Percentiles rank a stretch among this genome's conserved stretches.
Conservation (phyloP, 768 basidiomycete genomes). For the Infundibulicybe gibba region DNA sequence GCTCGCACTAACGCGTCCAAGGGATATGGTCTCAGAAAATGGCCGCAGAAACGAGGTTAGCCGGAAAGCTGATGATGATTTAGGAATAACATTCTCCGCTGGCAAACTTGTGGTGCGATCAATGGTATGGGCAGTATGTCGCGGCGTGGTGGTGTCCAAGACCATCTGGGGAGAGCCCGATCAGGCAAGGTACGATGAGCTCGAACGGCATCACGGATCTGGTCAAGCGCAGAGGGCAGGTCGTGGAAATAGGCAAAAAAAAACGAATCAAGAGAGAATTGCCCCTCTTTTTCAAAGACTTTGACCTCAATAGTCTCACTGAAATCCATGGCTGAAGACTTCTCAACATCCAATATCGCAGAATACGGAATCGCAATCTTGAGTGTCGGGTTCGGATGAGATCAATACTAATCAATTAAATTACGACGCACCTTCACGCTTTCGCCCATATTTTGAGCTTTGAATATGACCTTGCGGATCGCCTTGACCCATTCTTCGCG, state of each 20-base stretch:
- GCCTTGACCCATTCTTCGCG: slow-evolving; percentile 96
- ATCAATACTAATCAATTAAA: not conserved
- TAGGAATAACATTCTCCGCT: slow-evolving; percentile 23
- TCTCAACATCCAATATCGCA: slow-evolving; percentile 84
- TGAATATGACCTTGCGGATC: slow-evolving; percentile 91
- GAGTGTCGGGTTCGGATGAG: not conserved
- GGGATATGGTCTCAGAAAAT: slow-evolving; percentile 49
- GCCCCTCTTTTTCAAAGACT: slow-evolving; percentile 79
- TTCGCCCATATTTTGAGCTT: slow-evolving; percentile 94
- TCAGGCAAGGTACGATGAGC: slow-evolving; percentile 40
- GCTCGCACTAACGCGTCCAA: slow-evolving; percentile 19
- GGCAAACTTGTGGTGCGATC: slow-evolving; percentile 41
- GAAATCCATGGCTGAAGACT: slow-evolving; percentile 88
- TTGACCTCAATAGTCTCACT: slow-evolving; percentile 96
- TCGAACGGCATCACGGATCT: slow-evolving; percentile 77
- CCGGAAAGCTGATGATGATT: slow-evolving; percentile 49
- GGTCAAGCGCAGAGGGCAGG: slow-evolving; percentile 69
- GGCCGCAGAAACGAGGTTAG: slow-evolving; percentile 65
- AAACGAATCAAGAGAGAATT: slow-evolving; percentile 79
- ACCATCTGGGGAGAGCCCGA: slow-evolving; percentile 31
- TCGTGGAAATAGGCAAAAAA: slow-evolving; percentile 96
- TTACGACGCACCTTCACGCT: slow-evolving; percentile 71
- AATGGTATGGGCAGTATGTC: slow-evolving; percentile 25
- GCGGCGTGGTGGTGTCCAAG: slow-evolving; percentile 57
- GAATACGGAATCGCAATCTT: slow-evolving; percentile 94